A percentile compares a stretch with the other conserved stretches of the same genome.
Conservation (phyloP, 1,284 basidiomycete genomes). For the Trametes polyzona region DNA sequence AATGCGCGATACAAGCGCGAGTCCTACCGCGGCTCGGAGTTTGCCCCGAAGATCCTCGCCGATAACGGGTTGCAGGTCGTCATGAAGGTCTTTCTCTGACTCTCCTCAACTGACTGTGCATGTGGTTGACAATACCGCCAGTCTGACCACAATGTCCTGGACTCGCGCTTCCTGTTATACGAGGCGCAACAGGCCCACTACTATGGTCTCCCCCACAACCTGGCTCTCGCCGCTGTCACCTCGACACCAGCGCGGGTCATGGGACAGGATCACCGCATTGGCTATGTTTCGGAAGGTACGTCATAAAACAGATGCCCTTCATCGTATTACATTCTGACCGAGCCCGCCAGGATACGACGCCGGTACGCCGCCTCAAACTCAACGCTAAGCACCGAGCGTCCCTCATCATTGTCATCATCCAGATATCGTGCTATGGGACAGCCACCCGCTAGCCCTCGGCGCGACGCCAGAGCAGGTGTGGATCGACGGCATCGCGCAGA, state of each 20-base stretch:
- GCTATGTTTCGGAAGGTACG: slow-evolving; percentile 66
- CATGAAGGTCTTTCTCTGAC: slow-evolving; percentile 61
- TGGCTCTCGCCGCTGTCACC: slow-evolving; percentile 76
- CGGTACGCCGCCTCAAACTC: slow-evolving; percentile 37
- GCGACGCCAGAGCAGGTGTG: slow-evolving; percentile 75
- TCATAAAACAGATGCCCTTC: slow-evolving; percentile 35
- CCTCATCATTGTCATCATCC: not conserved
- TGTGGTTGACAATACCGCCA: slow-evolving; percentile 27
- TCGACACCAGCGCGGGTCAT: slow-evolving; percentile 76
- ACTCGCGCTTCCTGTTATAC: slow-evolving; percentile 79
- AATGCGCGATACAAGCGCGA: slow-evolving; percentile 77
- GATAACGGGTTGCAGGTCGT: slow-evolving; percentile 77
- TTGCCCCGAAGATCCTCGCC: slow-evolving; percentile 80
- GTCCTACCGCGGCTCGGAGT: slow-evolving; percentile 84
- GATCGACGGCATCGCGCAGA: slow-evolving; percentile 71
- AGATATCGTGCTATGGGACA: slow-evolving; percentile 73
- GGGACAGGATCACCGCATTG: slow-evolving; percentile 83
- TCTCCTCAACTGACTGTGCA: not conserved
- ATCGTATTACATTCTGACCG: not conserved
- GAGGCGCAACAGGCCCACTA: slow-evolving; percentile 91
- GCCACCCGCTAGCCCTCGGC: slow-evolving; percentile 76
- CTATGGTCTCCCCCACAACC: slow-evolving; percentile 62
- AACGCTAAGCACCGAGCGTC: too few species aligned
- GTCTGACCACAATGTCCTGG: slow-evolving; percentile 76
- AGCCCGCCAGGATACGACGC: slow-evolving; percentile 48